phyloP scores from a whole-genome alignment of 179 eudicot species.

The Spinacia oleracea region DNA sequence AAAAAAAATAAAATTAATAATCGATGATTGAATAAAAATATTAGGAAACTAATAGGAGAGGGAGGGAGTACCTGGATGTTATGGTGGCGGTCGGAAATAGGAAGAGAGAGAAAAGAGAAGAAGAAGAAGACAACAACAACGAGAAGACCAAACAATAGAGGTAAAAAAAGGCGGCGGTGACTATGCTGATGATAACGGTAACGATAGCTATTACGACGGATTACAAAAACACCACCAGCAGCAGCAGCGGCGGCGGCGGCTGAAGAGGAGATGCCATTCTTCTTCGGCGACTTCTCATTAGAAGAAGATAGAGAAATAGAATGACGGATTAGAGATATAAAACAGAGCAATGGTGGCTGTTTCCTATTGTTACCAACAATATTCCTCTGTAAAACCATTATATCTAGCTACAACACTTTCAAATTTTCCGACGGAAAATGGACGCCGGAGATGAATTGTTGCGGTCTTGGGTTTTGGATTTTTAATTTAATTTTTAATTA shows the following conservation, averaged over 20 bases:
- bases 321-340: conserved; percentile 32
- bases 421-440: neutral
- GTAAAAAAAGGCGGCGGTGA: conserved; percentile 26
- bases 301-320: conserved; percentile 28
- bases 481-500: neutral
- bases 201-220: conserved; percentile 32
- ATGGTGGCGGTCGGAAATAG: conserved; percentile 33
- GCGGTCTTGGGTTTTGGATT: conserved; percentile 24
- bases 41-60: neutral
- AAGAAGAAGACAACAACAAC: conserved; percentile 31
- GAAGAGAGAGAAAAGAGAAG: conserved; percentile 44
- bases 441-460: neutral
- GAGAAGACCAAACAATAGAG: conserved; percentile 28
- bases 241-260: conserved; percentile 12
- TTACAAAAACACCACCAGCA: conserved; percentile 20
- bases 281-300: conserved; percentile 18
- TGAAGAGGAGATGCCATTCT: conserved; percentile 11
- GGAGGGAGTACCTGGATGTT: neutral
- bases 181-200: conserved; percentile 19
- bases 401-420: too few species aligned
- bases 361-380: neutral
- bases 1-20: neutral
- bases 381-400: conserved; percentile 15
- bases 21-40: neutral
- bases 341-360: conserved; percentile 28